Evolutionary conservation across 805 yeast species (phyloP), one percentile per base, ranked within the genome.

Genomic region (Kurtzmaniella fragi): DNA sequence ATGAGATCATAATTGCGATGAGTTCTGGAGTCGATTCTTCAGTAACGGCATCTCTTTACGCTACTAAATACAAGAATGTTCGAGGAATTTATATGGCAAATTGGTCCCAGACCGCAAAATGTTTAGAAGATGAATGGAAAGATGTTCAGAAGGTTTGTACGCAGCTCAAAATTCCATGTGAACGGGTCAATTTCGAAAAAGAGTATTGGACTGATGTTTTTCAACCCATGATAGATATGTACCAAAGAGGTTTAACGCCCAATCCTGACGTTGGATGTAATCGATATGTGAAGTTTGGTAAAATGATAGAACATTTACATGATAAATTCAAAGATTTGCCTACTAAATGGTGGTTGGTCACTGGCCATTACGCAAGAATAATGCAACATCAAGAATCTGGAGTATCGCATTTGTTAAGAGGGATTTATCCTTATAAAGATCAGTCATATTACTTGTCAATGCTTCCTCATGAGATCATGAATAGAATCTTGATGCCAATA

Each of bases 11-110:
- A 15, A 78, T 93, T 4, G 96, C 98, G 6, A 86, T 93, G 96
- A 87, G 96, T 1, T 85, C 95, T 0, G 99, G 99, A 0, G 98
- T 93, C 1, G 99, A 93, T 59, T 90, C 97, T 0, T 83, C 96
- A 1, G 88, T 90, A 1, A 77, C 84, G 2, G 97, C 98, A 0
- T 79, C 84, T 0, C 40, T 85, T 43, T 80, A 71, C 48, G 67
- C 86, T 5, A 60, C 67, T n/a, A 54, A 64, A 27, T 77, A 72
- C 48, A 64, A 65, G 2, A 77, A 84, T 34, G 93, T 85, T 2
- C 61, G 71, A 33, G 99, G 97, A 0, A 71, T 93, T 1, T 91
- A 85, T 61, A 93, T 93, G 98, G 84, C 88, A 31, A 93, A 93
- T 62, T 93, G 97, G 97, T 70, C 79, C 1, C 72, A 73, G 51